Conservation (phyloP, 1,284 basidiomycete species). For the Ustilago esculenta region DNA sequence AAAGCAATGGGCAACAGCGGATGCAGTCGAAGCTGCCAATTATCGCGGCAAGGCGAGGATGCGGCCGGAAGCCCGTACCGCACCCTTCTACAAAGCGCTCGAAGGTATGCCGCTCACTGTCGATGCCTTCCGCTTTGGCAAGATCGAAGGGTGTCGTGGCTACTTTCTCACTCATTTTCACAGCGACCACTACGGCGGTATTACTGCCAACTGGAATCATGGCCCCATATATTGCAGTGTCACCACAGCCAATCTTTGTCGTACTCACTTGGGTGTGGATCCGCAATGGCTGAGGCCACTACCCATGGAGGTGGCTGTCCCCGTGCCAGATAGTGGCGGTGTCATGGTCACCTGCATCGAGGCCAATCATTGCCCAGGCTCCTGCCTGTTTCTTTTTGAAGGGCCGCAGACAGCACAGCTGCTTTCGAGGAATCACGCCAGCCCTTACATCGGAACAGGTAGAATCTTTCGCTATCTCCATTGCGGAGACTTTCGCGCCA, state of each 20-base stretch:
- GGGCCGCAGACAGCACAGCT: constrained; percentile 87
- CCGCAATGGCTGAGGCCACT: constrained; percentile 85
- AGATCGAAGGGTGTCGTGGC: constrained; percentile 84
- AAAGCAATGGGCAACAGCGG: constrained; percentile 58
- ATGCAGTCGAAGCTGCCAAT: constrained; percentile 52
- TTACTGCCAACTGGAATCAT: constrained; percentile 78
- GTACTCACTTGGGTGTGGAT: constrained; percentile 87
- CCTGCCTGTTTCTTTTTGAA: constrained; percentile 91
- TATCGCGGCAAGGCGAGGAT: constrained; percentile 39
- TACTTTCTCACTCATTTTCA: constrained; percentile 78
- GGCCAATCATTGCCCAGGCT: constrained; percentile 94
- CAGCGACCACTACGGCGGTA: constrained; percentile 69
- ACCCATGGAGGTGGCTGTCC: constrained; percentile 79
- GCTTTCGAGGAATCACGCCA: constrained; percentile 40
- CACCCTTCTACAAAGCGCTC: constrained; percentile 71
- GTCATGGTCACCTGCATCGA: constrained; percentile 92
- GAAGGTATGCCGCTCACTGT: constrained; percentile 97
- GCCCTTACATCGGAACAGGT: constrained; percentile 35
- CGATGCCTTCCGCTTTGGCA: constrained; percentile 91
- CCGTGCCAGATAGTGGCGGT: constrained; percentile 83
- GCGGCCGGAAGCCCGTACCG: constrained; percentile 29
- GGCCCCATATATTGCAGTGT: constrained; percentile 93
- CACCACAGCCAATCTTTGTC: constrained; percentile 85
- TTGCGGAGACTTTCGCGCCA: constrained; percentile 79
- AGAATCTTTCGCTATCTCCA: constrained; percentile 87